These are phyloP conservation scores for Fomitopsis betulina DNA, from an alignment of 1,284 basidiomycete species.

Conservation along the genomic window DNA sequence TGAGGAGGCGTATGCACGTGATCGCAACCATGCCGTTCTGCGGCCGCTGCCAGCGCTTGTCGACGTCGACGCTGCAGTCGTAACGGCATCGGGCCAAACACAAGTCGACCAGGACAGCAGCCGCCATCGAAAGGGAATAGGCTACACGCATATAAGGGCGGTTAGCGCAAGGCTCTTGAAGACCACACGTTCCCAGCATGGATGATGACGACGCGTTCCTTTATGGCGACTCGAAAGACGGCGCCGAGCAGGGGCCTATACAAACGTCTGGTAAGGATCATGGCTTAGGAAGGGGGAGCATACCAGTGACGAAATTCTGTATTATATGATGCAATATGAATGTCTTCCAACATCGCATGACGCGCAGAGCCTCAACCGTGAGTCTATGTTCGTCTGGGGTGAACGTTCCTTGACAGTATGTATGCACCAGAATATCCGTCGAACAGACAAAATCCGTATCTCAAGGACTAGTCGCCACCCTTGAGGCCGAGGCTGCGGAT, in stretches of 20 bases:
- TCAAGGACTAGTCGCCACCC: conserved; percentile 42
- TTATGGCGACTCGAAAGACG: conserved; percentile 51
- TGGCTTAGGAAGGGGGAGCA: background rate
- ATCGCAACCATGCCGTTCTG: background rate
- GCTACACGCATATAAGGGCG: background rate
- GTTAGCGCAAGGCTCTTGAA: background rate
- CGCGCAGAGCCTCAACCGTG: conserved; percentile 50
- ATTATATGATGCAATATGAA: conserved; percentile 4
- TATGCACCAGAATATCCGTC: conserved; percentile 35
- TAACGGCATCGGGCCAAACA: background rate
- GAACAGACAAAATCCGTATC: conserved; percentile 35
- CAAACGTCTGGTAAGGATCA: conserved; percentile 39
- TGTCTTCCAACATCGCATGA: conserved; percentile 26
- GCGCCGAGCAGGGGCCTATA: conserved; percentile 28
- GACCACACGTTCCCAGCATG: conserved; percentile 32
- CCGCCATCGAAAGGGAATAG: background rate
- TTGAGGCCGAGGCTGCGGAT: conserved; percentile 37
- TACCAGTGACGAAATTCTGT: conserved; percentile 1
- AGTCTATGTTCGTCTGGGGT: conserved; percentile 26
- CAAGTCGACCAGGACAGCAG: background rate
- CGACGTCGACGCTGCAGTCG: background rate
- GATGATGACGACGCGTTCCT: conserved; percentile 78
- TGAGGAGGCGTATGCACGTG: background rate
- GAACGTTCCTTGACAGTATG: conserved; percentile 6
- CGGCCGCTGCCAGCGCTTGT: background rate